Conservation (phyloP, 2,329 filamentous ascomycete species). For the Phaeosphaeriaceae sp. region DNA sequence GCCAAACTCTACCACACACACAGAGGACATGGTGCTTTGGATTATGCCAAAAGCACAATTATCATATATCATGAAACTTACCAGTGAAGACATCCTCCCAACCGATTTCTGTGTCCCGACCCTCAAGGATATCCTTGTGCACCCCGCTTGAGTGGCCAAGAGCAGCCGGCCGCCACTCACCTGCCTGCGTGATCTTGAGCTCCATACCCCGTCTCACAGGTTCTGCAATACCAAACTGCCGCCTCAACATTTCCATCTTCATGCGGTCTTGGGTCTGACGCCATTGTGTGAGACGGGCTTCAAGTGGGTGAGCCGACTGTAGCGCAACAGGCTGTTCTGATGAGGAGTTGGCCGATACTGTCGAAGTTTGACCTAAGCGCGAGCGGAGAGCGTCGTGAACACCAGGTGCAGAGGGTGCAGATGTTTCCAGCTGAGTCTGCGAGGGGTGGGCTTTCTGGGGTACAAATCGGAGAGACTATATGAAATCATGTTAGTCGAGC, state of each 20-base stretch:
- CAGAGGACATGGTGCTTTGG: not conserved
- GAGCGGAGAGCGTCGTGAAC: conserved; percentile 91
- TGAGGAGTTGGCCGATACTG: conserved; percentile 34
- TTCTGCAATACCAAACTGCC: conserved; percentile 90
- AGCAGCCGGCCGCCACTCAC: conserved; percentile 78
- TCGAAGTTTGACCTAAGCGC: conserved; percentile 69
- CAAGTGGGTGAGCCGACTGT: conserved; percentile 84
- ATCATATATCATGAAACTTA: conserved; percentile 48
- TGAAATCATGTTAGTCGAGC: conserved; percentile 2
- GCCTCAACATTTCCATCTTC: conserved; percentile 87
- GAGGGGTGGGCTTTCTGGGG: conserved; percentile 70
- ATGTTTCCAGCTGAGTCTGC: conserved; percentile 60
- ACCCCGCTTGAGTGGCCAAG: conserved; percentile 71
- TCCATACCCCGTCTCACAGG: conserved; percentile 94
- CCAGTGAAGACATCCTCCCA: conserved; percentile 96
- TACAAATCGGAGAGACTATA: conserved; percentile 90
- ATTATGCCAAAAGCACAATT: not conserved
- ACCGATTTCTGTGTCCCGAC: conserved; percentile 75
- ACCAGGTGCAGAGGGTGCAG: conserved; percentile 87
- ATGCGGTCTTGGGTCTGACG: conserved; percentile 84
- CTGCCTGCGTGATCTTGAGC: conserved; percentile 81
- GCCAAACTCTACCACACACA: conserved; percentile 1
- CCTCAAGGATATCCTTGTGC: conserved; percentile 87
- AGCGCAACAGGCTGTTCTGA: conserved; percentile 49
- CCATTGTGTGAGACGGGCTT: conserved; percentile 88